Evolutionary conservation across 2,329 filamentous ascomycete species (phyloP), one percentile per base, ranked within the genome.

Genomic region (Furcasterigmium sp.): DNA sequence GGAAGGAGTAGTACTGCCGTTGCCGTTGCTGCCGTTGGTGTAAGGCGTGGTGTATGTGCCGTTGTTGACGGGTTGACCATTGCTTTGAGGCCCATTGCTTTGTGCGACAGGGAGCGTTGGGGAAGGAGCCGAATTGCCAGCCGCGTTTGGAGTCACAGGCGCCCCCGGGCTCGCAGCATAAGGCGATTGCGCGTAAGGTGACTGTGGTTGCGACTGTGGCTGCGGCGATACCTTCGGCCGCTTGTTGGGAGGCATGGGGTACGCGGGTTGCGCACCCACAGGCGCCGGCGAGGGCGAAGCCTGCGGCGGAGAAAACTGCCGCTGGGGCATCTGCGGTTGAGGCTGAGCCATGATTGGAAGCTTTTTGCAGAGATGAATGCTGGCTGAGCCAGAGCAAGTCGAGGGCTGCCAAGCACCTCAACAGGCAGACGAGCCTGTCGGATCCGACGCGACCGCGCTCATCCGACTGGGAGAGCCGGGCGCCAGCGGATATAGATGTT

Each of bases 201-300:
- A 85, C 40, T 69, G 73, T 45, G 84, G 82, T 52, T 84, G 82
- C 21, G 85, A 82, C n/a, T 73, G 67, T 26, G 82, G 77, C 45
- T 82, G 82, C 41, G 84, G 82, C 20, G 84, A 87, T 38, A 87
- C 68, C 44, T 80, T 84, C 60, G 77, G 83, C 60, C 86, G 78
- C 68, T 93, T 91, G 46, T 77, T 79, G 14, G 87, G 82, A 39
- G 85, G 85, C 39, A 84, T 77, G 46, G 63, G 57, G 54, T 64
- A 84, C 41, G 63, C 66, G 14, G 73, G 66, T 50, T 77, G 75
- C 18, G 75, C 68, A 39, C 70, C 75, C 36, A 84, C 81, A 19
- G 38, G 38, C n/a, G 29, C 26, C 10, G 38, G 38, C 26, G 84
- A 83, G 19, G 81, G 75, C 28, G 76, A 73, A 39, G 74, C 74